Conservation (phyloP, 1,284 basidiomycete genomes). For the Coniophora puteana region DNA sequence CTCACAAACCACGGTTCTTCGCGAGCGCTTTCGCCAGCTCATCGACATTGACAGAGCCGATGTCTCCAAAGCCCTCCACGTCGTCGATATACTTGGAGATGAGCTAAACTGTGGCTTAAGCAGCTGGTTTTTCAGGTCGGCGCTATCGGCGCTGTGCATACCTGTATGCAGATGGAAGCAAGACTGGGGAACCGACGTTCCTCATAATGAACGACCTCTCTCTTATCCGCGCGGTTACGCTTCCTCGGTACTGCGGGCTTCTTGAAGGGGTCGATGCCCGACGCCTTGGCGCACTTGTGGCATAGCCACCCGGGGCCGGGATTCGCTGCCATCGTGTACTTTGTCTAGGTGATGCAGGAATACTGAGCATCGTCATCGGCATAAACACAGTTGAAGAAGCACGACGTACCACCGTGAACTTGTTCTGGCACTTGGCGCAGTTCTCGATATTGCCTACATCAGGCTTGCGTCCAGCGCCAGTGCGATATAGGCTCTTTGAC, state of each 20-base stretch:
- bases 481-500: slow-evolving; percentile 40
- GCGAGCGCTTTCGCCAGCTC: slow-evolving; percentile 83
- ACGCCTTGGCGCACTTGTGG: slow-evolving; percentile 72
- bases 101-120: slow-evolving; percentile 42
- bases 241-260: slow-evolving; percentile 59
- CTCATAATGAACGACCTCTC: slow-evolving; percentile 66
- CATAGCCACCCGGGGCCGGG: slow-evolving; percentile 76
- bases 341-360: slow-evolving; percentile 50
- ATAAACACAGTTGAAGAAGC: not conserved
- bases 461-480: slow-evolving; percentile 52
- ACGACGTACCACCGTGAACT: slow-evolving; percentile 83
- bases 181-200: slow-evolving; percentile 67
- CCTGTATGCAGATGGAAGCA: slow-evolving; percentile 78
- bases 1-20: slow-evolving; percentile 83
- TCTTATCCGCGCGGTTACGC: slow-evolving; percentile 61
- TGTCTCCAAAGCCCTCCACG: slow-evolving; percentile 87
- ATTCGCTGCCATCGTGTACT: slow-evolving; percentile 74
- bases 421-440: slow-evolving; percentile 80
- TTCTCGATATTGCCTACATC: slow-evolving; percentile 77
- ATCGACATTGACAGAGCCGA: slow-evolving; percentile 78
- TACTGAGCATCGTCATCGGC: too few species aligned
- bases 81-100: slow-evolving; percentile 87
- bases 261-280: slow-evolving; percentile 82
- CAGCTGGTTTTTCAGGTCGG: not conserved
- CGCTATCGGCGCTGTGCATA: slow-evolving; percentile 26